A percentile compares a stretch with the other conserved stretches of the same genome.
Evolutionary conservation across 768 basidiomycete genomes (phyloP).

Genomic region (Hericium rajendrae): DNA sequence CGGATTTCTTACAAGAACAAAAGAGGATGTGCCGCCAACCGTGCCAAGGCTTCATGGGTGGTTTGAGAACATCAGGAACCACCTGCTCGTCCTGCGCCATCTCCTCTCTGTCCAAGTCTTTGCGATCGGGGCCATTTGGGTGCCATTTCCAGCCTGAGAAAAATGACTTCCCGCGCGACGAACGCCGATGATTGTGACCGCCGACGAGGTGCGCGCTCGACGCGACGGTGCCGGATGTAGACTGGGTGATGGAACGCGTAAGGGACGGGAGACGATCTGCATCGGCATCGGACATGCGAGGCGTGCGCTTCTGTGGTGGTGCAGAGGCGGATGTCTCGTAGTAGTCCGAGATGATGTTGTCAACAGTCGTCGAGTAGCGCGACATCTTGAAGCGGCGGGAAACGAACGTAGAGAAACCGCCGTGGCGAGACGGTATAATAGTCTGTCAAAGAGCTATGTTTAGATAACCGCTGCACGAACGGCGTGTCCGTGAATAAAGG

Average conservation of each 20-base stretch:
- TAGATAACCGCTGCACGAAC: neutral
- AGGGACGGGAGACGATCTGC: slow-evolving; percentile 7
- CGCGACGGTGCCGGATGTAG: neutral
- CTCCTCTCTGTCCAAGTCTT: slow-evolving; percentile 7
- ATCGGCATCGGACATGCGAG: slow-evolving; percentile 11
- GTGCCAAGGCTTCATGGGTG: slow-evolving; percentile 20
- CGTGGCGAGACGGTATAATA: neutral
- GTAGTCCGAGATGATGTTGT: slow-evolving; percentile 7
- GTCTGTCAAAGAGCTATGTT: neutral
- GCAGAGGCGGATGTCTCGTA: slow-evolving; percentile 8
- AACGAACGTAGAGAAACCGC: neutral
- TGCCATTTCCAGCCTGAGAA: slow-evolving; percentile 7
- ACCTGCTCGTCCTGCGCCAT: slow-evolving; percentile 7
- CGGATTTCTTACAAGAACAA: slow-evolving; percentile 41
- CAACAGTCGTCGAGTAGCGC: neutral
- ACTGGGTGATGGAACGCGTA: slow-evolving; percentile 4
- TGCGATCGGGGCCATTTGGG: neutral
- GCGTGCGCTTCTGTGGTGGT: slow-evolving; percentile 8
- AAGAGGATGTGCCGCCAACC: slow-evolving; percentile 48
- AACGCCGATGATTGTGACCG: neutral
- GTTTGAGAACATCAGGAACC: neutral
- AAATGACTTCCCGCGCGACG: slow-evolving; percentile 1
- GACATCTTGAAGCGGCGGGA: slow-evolving; percentile 4
- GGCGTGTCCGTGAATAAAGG: neutral
- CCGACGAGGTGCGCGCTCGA: neutral